These are phyloP conservation scores for Anisodus acutangulus DNA, from an alignment of 257 asterid genomes.

Conservation along the genomic window DNA sequence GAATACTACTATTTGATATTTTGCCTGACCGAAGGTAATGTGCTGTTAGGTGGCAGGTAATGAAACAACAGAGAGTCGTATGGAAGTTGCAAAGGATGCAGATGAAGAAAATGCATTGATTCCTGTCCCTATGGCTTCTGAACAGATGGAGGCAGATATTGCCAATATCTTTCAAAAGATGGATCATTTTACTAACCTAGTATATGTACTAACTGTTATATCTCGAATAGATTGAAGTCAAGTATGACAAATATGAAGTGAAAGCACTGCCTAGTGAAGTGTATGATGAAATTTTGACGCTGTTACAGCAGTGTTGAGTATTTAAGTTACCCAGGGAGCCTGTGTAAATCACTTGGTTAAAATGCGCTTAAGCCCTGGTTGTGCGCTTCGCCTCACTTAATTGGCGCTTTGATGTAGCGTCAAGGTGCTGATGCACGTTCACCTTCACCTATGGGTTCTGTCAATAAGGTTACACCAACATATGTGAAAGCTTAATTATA, in stretches of 20 bases:
- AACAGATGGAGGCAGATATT: constrained; percentile 67
- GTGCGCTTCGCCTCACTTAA: not conserved
- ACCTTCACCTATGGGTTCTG: not conserved
- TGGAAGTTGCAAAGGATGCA: constrained; percentile 38
- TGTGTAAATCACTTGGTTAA: not conserved
- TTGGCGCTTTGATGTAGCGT: not conserved
- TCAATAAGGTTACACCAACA: not conserved
- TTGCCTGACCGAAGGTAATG: not conserved
- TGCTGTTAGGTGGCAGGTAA: constrained; percentile 40
- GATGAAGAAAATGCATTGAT: constrained; percentile 58
- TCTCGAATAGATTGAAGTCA: not conserved
- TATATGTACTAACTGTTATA: constrained; percentile 31
- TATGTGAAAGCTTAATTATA: not conserved
- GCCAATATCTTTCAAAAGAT: constrained; percentile 78
- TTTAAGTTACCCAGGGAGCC: not conserved
- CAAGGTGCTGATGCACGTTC: not conserved
- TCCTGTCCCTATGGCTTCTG: constrained; percentile 46
- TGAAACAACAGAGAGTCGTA: constrained; percentile 43
- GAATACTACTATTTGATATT: not conserved
- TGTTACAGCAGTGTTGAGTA: not conserved
- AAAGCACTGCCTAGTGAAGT: not conserved
- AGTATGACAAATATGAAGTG: not conserved
- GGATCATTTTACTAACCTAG: constrained; percentile 67
- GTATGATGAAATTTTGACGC: not conserved
- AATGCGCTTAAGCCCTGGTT: not conserved